Conservation (phyloP, 208 protist species). For the Trypanosoma melophagium region DNA sequence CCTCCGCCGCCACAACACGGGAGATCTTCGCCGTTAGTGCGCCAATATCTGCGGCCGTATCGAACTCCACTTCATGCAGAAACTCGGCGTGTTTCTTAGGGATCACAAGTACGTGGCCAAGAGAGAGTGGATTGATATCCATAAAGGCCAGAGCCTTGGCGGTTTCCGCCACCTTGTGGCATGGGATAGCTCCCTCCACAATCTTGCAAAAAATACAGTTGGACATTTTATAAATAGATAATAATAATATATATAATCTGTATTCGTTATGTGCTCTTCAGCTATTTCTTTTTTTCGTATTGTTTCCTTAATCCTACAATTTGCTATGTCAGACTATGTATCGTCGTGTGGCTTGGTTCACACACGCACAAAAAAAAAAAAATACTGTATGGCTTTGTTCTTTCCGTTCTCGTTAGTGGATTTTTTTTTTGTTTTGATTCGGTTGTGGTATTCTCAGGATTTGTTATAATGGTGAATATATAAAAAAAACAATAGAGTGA, state of each 20-base stretch:
- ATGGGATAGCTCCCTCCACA: slow-evolving; percentile 73
- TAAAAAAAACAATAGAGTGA: background rate
- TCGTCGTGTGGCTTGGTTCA: background rate
- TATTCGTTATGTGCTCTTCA: too few species aligned
- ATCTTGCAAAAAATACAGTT: slow-evolving; percentile 90
- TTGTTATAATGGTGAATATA: background rate
- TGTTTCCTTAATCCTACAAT: background rate
- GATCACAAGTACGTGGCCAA: slow-evolving; percentile 84
- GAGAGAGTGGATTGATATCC: slow-evolving; percentile 85
- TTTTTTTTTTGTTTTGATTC: slow-evolving; percentile 9
- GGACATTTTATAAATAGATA: slow-evolving; percentile 24
- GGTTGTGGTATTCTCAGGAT: background rate
- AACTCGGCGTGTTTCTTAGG: slow-evolving; percentile 77
- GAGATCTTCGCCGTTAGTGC: slow-evolving; percentile 51
- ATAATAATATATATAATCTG: too few species aligned
- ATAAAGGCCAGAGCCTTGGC: slow-evolving; percentile 82
- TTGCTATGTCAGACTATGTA: background rate
- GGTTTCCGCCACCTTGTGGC: slow-evolving; percentile 85
- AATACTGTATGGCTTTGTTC: too few species aligned
- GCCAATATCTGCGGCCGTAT: slow-evolving; percentile 71
- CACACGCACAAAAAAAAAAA: background rate
- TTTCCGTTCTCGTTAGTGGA: too few species aligned
- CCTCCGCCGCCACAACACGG: slow-evolving; percentile 60
- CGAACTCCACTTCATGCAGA: slow-evolving; percentile 75
- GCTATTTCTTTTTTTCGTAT: slow-evolving; percentile 18